Evolutionary conservation across 768 basidiomycete genomes (phyloP), one percentile per base, ranked within the genome.

Genomic region (Tricholomella constricta): DNA sequence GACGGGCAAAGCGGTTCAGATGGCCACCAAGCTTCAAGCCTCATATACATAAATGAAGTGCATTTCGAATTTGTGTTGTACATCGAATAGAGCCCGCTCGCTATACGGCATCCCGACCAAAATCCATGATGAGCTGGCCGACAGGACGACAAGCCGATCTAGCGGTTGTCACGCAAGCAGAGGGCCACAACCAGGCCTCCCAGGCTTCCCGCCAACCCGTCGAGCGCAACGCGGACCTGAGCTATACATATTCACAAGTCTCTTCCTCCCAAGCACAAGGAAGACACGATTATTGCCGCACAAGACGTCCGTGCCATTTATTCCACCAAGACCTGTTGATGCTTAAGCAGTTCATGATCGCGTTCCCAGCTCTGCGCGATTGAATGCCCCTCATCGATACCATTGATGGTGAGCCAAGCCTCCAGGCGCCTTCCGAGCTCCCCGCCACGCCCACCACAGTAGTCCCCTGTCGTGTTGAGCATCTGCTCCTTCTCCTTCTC

Each of bases 381-480:
- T n/a, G 60, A 47, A 25, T 45, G 54, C 11, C 55, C 63, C 15
- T 63, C 62, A 38, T 64, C 65, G 22, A 66, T 65, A 29, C 71
- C 76, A 56, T 66, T 74, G 4, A 78, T 76, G 6, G 76, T 80
- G 59, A 91, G 72, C 85, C 88, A 88, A 36, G 85, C 88, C 69
- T 91, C 89, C 48, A 91, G 69, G 50, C 89, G 69, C 47, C 86
- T 70, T 35, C 89, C 89, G 6, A 91, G 71, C 72, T 91, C 89
- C 8, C 88, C 88, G 0, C 89, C 89, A 15, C 86, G 77, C 31
- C 89, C 89, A 34, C 89, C 89, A 67, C 89, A 89, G 23, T 85
- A 80, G 65, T 91, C 89, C 0, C 89, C 89, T 32, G 81, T 85
- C 47, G 77, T 82, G 52, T 84, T 79, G 65, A 91, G 68, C 74